Evolutionary conservation across 2,329 filamentous ascomycete genomes (phyloP).

Genomic region (Ophiostoma pallidulum): DNA sequence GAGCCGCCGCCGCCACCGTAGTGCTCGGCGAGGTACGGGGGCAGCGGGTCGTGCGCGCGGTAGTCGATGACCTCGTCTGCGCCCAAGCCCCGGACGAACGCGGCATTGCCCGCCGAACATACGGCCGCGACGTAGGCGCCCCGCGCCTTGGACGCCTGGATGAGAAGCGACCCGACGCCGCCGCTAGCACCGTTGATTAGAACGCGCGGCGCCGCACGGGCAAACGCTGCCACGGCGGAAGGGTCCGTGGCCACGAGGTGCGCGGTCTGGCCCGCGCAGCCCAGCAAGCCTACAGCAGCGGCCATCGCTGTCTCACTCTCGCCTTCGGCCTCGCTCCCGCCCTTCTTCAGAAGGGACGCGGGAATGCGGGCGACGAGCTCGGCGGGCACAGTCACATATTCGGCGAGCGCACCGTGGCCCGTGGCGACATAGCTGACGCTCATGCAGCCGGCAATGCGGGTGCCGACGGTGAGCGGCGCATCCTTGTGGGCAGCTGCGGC

Average conservation of each 20-base stretch:
- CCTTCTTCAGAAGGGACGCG: conserved; percentile 5
- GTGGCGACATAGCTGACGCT: conserved; percentile 19
- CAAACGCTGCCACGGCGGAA: conserved; percentile 16
- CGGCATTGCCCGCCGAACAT: conserved; percentile 37
- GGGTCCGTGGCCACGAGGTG: conserved; percentile 21
- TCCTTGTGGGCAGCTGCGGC: neutral
- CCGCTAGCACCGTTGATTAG: conserved; percentile 43
- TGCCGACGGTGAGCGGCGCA: conserved; percentile 18
- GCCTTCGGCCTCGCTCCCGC: neutral
- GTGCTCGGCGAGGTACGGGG: conserved; percentile 24
- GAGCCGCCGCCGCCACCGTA: conserved; percentile 22
- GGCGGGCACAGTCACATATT: conserved; percentile 27
- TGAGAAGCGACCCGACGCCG: conserved; percentile 36
- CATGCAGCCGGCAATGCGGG: conserved; percentile 25
- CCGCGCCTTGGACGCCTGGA: conserved; percentile 36
- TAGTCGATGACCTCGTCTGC: conserved; percentile 40
- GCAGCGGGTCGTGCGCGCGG: conserved; percentile 27
- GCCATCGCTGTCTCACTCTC: too few relatives aligned
- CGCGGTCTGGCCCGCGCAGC: conserved; percentile 28
- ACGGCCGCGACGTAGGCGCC: conserved; percentile 36
- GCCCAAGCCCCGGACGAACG: conserved; percentile 36
- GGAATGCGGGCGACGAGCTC: conserved; percentile 23
- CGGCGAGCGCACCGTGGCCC: conserved; percentile 26
- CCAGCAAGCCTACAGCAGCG: conserved; percentile 22
- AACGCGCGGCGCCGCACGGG: conserved; percentile 30